Conservation (phyloP, 371 early-diverging fungal species). For the Mortierella sp. region DNA sequence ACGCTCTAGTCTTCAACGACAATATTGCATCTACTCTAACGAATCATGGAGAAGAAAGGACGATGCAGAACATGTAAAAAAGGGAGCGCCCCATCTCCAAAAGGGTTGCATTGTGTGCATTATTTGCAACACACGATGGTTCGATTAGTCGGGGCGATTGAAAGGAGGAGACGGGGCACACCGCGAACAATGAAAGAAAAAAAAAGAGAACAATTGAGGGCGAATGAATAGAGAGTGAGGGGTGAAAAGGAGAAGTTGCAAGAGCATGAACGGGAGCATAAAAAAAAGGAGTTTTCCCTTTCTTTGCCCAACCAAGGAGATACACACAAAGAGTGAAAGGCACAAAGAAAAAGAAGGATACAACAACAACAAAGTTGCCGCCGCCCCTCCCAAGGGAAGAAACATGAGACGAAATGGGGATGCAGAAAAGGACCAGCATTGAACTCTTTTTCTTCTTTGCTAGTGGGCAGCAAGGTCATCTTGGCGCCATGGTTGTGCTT, state of each 20-base stretch:
- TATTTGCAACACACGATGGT: background rate
- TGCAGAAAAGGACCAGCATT: background rate
- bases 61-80: background rate
- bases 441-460: background rate
- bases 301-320: background rate
- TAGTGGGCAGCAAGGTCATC: background rate
- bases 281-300: constrained; percentile 6
- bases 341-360: background rate
- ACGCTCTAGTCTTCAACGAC: background rate
- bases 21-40: constrained; percentile 8
- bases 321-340: background rate
- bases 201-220: background rate
- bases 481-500: background rate
- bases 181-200: background rate
- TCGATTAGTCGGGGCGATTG: background rate
- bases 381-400: background rate
- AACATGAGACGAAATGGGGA: constrained; percentile 3
- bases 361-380: background rate
- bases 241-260: background rate
- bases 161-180: background rate
- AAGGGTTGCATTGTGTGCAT: background rate
- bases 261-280: constrained; percentile 3
- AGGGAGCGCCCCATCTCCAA: background rate
- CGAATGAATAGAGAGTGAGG: background rate
- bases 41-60: background rate